phyloP scores from a whole-genome alignment of 352 stramenopile genomes.

The Globisporangium middletonii region DNA sequence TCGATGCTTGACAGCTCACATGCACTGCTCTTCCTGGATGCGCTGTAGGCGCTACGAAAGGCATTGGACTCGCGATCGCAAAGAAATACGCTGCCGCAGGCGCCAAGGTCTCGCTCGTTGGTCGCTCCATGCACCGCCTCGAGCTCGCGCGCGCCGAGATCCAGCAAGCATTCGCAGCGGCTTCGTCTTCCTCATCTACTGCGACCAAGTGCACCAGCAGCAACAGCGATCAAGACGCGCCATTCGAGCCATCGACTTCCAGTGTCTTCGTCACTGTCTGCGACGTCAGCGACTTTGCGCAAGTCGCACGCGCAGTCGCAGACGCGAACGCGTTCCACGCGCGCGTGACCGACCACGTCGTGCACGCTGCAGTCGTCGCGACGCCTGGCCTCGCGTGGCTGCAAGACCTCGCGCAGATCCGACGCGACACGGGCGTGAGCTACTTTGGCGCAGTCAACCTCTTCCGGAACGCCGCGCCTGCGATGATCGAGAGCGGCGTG shows the following conservation, averaged over 20 bases:
- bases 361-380: slow-evolving; percentile 33
- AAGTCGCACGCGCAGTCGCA: slow-evolving; percentile 32
- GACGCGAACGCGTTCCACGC: slow-evolving; percentile 52
- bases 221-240: not conserved
- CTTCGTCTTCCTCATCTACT: not conserved
- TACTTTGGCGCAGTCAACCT: slow-evolving; percentile 56
- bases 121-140: slow-evolving; percentile 3
- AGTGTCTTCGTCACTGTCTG: slow-evolving; percentile 31
- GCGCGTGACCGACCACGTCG: slow-evolving; percentile 52
- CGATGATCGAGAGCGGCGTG: slow-evolving; percentile 48
- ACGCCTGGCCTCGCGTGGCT: slow-evolving; percentile 42
- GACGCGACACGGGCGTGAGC: slow-evolving; percentile 45
- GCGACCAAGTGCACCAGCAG: not conserved
- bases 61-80: slow-evolving; percentile 50
- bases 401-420: slow-evolving; percentile 39
- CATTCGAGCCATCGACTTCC: not conserved
- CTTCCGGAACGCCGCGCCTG: slow-evolving; percentile 42
- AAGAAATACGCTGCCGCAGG: slow-evolving; percentile 47
- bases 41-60: slow-evolving; percentile 6
- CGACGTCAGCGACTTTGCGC: slow-evolving; percentile 30
- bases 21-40: not conserved
- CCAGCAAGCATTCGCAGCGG: not conserved
- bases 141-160: slow-evolving; percentile 10
- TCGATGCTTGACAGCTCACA: not conserved
- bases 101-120: slow-evolving; percentile 27